Evolutionary conservation across 169 alveolate genomes (phyloP), one percentile per base, ranked within the genome.

Genomic region (Babesia divergens): DNA sequence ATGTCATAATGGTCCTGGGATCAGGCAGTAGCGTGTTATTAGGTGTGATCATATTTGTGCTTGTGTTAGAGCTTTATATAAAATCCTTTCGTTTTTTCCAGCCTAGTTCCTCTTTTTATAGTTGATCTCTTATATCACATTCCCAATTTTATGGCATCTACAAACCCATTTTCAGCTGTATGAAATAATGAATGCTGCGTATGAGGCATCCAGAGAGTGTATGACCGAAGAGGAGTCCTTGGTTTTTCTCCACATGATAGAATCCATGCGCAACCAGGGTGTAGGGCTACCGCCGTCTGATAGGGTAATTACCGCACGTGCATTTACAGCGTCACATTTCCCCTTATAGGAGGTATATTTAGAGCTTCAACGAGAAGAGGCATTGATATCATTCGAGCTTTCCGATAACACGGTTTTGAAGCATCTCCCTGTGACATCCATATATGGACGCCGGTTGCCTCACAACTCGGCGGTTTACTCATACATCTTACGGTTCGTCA

Each of bases 231-330:
- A 88, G 31, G 90, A 88, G 47, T 43, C 44, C 32, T 74, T 75
- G 47, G 93, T 88, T 26, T 58, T 88, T 42, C 60, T 31, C 9
- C 89, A 88, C 56, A 88, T 88, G 93, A 80, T 88, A 14, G 56
- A 70, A 42, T 88, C 93, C 20, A 88, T 88, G 93, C 83, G 84
- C 37, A 60, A 77, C 55, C 93, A 88, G 44, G 93, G 93, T 20
- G 93, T 88, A 20, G 88, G 82, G 38, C 55, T 87, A 46, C 50
- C 83, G 51, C 35, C 67, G 42, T 65, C 71, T 24, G 49, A 55
- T 16, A 74, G 46, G 70, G 82, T 87, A 79, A 22, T 38, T 65
- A 0, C 55, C 59, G 9, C 67, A 60, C 28, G 67, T 65, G 22
- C 16, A 49, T 28, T 22, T 50, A 50, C 8, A 8, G n/a, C 6